Percentiles rank a stretch among this genome's conserved stretches.
Evolutionary conservation across 1,139 yeast species (phyloP).

Genomic region (Protomyces inouyei): DNA sequence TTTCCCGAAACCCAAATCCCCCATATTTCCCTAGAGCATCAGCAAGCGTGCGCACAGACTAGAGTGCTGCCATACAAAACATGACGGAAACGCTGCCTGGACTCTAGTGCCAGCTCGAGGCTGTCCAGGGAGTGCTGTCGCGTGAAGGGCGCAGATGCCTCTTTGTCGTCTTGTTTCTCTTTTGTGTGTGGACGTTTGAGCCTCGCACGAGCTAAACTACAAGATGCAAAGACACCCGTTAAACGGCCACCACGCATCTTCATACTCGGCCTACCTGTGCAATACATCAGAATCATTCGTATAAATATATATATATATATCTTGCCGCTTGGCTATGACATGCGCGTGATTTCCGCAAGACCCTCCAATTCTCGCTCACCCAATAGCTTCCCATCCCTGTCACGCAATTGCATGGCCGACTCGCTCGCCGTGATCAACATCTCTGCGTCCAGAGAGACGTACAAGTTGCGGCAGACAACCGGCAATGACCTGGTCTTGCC

Average conservation of each 20-base stretch:
- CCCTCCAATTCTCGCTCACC: neutral
- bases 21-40: slow-evolving; percentile 14
- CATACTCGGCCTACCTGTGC: no score
- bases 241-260: no score
- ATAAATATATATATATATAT: no score
- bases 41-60: neutral
- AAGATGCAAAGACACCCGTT: no score
- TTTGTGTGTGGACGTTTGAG: no score
- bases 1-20: slow-evolving; percentile 16
- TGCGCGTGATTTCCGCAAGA: neutral
- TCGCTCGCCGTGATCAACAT: neutral
- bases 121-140: no score
- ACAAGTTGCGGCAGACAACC: neutral
- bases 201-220: no score
- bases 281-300: no score
- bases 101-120: neutral
- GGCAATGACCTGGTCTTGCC: neutral
- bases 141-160: no score
- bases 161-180: no score
- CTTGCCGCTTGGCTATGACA: neutral
- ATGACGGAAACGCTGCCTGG: neutral
- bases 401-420: neutral
- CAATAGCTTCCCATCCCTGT: neutral
- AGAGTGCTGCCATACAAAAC: neutral
- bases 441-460: neutral